Conservation (phyloP, 495 filamentous ascomycete genomes). For the Xylaria grammica region DNA sequence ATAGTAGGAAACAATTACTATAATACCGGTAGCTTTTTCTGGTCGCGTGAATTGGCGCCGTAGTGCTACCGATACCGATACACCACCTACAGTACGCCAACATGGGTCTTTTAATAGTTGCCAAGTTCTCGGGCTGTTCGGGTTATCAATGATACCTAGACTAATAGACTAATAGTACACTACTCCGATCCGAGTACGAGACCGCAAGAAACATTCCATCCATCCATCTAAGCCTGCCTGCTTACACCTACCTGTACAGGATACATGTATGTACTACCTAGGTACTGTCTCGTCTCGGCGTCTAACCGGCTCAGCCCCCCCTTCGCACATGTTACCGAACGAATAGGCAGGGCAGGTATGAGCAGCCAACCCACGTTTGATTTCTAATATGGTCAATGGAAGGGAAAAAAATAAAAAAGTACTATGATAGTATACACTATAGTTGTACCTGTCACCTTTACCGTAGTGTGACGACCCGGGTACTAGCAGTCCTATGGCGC, state of each 20-base stretch:
- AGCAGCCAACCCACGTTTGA: slow-evolving; percentile 2
- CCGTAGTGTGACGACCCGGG: background rate
- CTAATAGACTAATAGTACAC: too few species aligned
- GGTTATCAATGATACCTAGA: slow-evolving; percentile 3
- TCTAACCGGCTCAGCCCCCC: slow-evolving; percentile 18
- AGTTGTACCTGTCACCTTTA: background rate
- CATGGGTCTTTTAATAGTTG: slow-evolving; percentile 21
- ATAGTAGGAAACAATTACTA: too few species aligned
- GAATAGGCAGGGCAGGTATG: slow-evolving; percentile 18
- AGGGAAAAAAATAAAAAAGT: background rate
- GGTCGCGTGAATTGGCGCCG: too few species aligned
- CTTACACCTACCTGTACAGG: too few species aligned
- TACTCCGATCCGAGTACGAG: slow-evolving; percentile 12
- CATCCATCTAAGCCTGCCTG: too few species aligned
- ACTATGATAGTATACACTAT: too few species aligned
- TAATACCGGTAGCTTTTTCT: too few species aligned
- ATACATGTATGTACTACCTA: too few species aligned
- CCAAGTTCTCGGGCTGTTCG: background rate
- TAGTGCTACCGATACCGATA: too few species aligned
- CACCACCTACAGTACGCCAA: too few species aligned
- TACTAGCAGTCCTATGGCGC: background rate
- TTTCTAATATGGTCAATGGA: slow-evolving; percentile 1
- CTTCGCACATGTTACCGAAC: slow-evolving; percentile 11
- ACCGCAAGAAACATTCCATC: background rate
- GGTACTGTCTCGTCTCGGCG: slow-evolving; percentile 3